A percentile compares a stretch with the other conserved stretches of the same genome.
phyloP scores from a whole-genome alignment of 2,329 filamentous ascomycete genomes.

The Talaromyces islandicus region DNA sequence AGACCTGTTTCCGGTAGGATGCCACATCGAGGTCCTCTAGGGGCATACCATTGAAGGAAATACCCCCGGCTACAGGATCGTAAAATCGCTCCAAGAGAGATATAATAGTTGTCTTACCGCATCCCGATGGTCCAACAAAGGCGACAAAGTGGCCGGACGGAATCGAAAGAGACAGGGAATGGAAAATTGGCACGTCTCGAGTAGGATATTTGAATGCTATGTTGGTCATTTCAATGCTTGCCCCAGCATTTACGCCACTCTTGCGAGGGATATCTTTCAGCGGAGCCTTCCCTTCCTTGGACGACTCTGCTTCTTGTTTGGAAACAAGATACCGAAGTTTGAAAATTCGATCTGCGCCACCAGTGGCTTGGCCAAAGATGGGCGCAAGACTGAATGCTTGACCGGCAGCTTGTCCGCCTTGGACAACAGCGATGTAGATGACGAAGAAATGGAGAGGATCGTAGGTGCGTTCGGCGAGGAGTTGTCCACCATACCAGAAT shows the following conservation, averaged over 20 bases:
- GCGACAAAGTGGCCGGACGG: slow-evolving; percentile 71
- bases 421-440: slow-evolving; percentile 60
- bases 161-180: slow-evolving; percentile 28
- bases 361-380: slow-evolving; percentile 39
- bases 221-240: slow-evolving; percentile 22
- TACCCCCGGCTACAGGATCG: slow-evolving; percentile 66
- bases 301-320: slow-evolving; percentile 7
- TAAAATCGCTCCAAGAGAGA: slow-evolving; percentile 56
- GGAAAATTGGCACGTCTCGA: slow-evolving; percentile 24
- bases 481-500: slow-evolving; percentile 55
- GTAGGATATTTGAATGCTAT: slow-evolving; percentile 33
- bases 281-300: background rate
- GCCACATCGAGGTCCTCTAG: slow-evolving; percentile 68
- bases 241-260: background rate
- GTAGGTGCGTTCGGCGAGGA: slow-evolving; percentile 50
- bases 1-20: slow-evolving; percentile 70
- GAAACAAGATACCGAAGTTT: slow-evolving; percentile 11
- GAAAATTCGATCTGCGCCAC: slow-evolving; percentile 33
- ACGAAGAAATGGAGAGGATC: slow-evolving; percentile 47
- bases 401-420: slow-evolving; percentile 62
- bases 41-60: slow-evolving; percentile 70
- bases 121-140: slow-evolving; percentile 46
- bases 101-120: slow-evolving; percentile 42
- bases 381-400: slow-evolving; percentile 63
- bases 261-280: background rate